Base-by-base conservation (phyloP, 2,329 filamentous ascomycete genomes). In the Metarhizium guizhouense region DNA sequence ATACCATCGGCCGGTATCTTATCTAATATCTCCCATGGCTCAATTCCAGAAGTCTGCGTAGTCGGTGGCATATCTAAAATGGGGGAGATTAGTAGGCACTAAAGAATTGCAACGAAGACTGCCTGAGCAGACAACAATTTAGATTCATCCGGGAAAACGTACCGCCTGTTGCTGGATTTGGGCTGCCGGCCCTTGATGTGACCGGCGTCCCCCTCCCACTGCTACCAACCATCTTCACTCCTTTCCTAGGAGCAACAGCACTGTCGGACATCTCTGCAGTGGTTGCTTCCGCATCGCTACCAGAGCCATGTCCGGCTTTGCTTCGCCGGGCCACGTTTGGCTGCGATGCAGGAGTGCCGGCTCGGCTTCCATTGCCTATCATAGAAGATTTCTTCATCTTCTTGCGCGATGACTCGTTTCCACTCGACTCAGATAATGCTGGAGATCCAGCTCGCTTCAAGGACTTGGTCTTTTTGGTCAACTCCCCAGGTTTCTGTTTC, bases 391-490 rank as follows among this genome's bases (percentile, higher is more conserved):
- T 87, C 74, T 86, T 88, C 67, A 87, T 83, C 68, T 81, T 82
- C 74, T 89, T 90, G 73, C 94, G 86, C 29, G 85, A 83, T 0
- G 89, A 93, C 68, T 97, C 93, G 63, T 92, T 95, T 54, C 90
- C 93, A 68, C 90, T 95, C 10, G 90, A 90, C 68, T 97, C 93
- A 2, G 91, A 96, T 36, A 88, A 79, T 60, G 92, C 87, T 3
- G 92, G 90, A 16, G 91, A 96, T 18, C 91, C 90, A 36, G 89
- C 81, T 34, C 93, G 85, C 74, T 96, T 96, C 53, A 93, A 80
- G 36, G 77, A 79, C 65, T 83, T 85, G 63, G 71, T 70, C 67
- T 82, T 83, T 69, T 81, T 83, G 0, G 57, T 52, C 6, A 54
- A 29, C 14, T 68, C 61, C 29, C 70, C 68, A 11, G 70, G 64